These are phyloP conservation scores for Dianthus caryophyllus DNA, from an alignment of 148 eudicot genomes.

Conservation along the genomic window DNA sequence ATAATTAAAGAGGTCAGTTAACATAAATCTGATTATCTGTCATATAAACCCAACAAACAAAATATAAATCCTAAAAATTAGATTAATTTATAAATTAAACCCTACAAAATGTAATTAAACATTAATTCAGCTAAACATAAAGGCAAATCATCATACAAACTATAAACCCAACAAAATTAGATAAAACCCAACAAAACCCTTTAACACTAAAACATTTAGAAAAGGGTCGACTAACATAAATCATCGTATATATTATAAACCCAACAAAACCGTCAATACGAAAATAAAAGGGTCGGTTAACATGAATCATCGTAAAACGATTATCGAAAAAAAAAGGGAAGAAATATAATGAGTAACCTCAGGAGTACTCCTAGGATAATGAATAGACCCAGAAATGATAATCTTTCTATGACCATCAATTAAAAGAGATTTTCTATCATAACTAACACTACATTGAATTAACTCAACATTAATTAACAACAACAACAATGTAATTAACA, in stretches of 20 bases:
- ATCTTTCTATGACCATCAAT: conserved; percentile 72
- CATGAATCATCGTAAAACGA: too few relatives aligned
- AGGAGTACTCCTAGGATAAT: conserved; percentile 91
- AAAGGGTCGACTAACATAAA: too few relatives aligned
- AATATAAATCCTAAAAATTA: not conserved
- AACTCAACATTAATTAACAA: conserved; percentile 9
- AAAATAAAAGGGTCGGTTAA: too few relatives aligned
- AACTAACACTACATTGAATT: conserved; percentile 49
- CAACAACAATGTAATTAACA: not conserved
- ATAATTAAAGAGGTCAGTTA: too few relatives aligned
- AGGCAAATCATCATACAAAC: not conserved
- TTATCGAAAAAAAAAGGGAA: not conserved
- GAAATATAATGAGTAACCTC: conserved; percentile 43
- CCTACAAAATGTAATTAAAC: too few relatives aligned
- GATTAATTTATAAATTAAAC: not conserved
- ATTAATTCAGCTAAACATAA: not conserved
- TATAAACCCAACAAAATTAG: conserved; percentile 1
- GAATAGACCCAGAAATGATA: conserved; percentile 84
- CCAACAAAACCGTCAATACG: too few relatives aligned
- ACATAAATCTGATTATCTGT: too few relatives aligned
- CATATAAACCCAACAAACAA: too few relatives aligned
- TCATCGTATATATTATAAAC: too few relatives aligned
- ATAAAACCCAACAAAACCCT: too few relatives aligned
- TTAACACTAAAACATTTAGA: too few relatives aligned
- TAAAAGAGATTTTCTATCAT: conserved; percentile 58